phyloP scores from a whole-genome alignment of 805 yeast genomes.

The Maudiozyma pseudohumilis region DNA sequence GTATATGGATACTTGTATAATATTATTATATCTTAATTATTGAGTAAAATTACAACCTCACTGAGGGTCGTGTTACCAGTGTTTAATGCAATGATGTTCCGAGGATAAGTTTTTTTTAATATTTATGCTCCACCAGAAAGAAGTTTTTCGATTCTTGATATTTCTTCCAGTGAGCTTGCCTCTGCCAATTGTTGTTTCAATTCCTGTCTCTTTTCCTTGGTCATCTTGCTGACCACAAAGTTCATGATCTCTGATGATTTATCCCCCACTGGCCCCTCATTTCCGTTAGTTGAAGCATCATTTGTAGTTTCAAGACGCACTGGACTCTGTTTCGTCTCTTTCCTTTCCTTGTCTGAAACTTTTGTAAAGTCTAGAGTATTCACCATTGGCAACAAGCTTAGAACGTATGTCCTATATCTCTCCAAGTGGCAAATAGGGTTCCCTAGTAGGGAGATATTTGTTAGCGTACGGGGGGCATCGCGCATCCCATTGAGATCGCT shows the following conservation, averaged over 20 bases:
- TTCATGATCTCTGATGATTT: conserved; percentile 30
- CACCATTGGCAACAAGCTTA: conserved; percentile 56
- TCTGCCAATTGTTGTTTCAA: conserved; percentile 44
- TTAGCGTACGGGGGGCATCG: conserved; percentile 33
- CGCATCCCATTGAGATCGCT: conserved; percentile 36
- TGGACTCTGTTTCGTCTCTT: conserved; percentile 24
- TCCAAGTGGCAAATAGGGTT: conserved; percentile 45
- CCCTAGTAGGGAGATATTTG: conserved; percentile 42
- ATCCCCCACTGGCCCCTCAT: conserved; percentile 8
- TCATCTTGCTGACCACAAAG: conserved; percentile 36
- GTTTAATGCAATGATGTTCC: too few relatives aligned
- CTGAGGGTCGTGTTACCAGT: too few relatives aligned
- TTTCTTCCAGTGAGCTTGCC: conserved; percentile 67
- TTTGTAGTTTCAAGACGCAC: conserved; percentile 24
- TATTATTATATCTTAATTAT: too few relatives aligned
- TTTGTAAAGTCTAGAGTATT: conserved; percentile 58
- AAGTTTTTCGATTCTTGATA: conserved; percentile 55
- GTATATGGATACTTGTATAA: too few relatives aligned
- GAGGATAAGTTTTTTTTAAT: too few relatives aligned
- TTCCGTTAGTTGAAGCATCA: conserved; percentile 6
- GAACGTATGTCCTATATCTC: conserved; percentile 49
- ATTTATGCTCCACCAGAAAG: conserved; percentile 30
- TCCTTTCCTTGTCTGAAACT: conserved; percentile 41
- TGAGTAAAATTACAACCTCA: too few relatives aligned
- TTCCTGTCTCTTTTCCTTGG: conserved; percentile 42